A percentile compares a stretch with the other conserved stretches of the same genome.
These are phyloP conservation scores for Juglanconis juglandina DNA, from an alignment of 2,329 filamentous ascomycete species.

Conservation along the genomic window DNA sequence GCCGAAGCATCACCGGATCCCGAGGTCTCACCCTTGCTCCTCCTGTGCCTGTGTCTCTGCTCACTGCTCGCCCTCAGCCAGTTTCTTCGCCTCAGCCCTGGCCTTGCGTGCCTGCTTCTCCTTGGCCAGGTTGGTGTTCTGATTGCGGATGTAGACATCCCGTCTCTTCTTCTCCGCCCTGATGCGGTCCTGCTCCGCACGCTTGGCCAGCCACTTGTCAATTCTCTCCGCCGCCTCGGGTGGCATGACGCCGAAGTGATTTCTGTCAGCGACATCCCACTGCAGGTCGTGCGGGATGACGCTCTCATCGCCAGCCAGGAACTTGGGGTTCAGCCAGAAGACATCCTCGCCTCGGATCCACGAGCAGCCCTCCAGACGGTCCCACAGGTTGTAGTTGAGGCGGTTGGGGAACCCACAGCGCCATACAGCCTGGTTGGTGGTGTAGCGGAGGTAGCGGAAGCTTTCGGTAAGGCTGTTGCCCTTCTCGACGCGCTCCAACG, in stretches of 20 bases:
- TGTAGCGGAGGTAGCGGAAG: constrained; percentile 2
- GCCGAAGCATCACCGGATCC: too few species aligned
- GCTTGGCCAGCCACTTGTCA: too few species aligned
- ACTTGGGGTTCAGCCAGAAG: constrained; percentile 6
- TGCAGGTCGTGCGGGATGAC: not conserved
- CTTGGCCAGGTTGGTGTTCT: not conserved
- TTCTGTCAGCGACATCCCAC: not conserved
- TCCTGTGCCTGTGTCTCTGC: too few species aligned
- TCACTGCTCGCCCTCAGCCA: too few species aligned
- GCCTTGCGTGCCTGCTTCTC: too few species aligned
- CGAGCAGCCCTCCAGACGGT: not conserved
- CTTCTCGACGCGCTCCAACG: not conserved
- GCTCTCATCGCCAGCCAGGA: not conserved
- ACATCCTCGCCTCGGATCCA: not conserved
- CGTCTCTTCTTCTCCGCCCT: too few species aligned
- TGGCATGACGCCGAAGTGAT: not conserved
- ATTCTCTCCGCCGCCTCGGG: not conserved
- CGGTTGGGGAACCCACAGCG: constrained; percentile 15
- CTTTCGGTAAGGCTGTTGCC: not conserved
- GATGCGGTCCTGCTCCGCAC: too few species aligned
- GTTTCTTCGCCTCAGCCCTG: too few species aligned
- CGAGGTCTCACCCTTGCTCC: too few species aligned
- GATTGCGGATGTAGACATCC: not conserved
- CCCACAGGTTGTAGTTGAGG: constrained; percentile 5
- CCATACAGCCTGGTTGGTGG: not conserved